phyloP scores from a whole-genome alignment of 768 basidiomycete genomes.

The Boletus rubescentipes region DNA sequence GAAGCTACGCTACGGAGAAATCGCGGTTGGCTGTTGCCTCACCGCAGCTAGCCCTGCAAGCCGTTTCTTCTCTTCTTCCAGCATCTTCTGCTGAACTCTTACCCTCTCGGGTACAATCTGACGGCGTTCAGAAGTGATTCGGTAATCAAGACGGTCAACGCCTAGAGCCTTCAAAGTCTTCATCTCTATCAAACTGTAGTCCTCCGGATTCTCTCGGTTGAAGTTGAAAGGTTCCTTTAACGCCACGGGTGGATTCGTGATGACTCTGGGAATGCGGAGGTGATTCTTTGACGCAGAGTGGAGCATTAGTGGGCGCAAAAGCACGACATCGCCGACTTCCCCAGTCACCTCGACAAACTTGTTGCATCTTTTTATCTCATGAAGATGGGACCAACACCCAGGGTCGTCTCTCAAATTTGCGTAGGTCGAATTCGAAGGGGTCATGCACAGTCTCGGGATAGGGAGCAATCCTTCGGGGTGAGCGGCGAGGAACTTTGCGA shows the following conservation, averaged over 20 bases:
- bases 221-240: slow-evolving; percentile 54
- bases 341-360: slow-evolving; percentile 1
- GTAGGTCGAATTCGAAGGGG: slow-evolving; percentile 6
- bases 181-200: slow-evolving; percentile 4
- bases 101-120: slow-evolving; percentile 4
- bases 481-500: not conserved
- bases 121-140: slow-evolving; percentile 1
- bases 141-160: slow-evolving; percentile 9
- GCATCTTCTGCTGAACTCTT: slow-evolving; percentile 2
- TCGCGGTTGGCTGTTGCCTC: not conserved
- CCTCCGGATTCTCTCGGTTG: slow-evolving; percentile 7
- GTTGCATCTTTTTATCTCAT: slow-evolving; percentile 1
- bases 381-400: slow-evolving; percentile 1
- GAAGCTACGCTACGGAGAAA: not conserved
- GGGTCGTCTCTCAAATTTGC: slow-evolving; percentile 1
- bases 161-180: slow-evolving; percentile 2
- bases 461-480: slow-evolving; percentile 3
- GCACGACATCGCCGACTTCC: slow-evolving; percentile 8
- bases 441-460: not conserved
- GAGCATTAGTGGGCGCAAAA: slow-evolving; percentile 58
- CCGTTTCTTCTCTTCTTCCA: slow-evolving; percentile 5
- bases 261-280: slow-evolving; percentile 54
- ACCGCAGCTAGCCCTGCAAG: not conserved
- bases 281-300: slow-evolving; percentile 64
- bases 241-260: slow-evolving; percentile 64